Conservation (phyloP, 1,284 basidiomycete genomes). For the Ganoderma lucidum region DNA sequence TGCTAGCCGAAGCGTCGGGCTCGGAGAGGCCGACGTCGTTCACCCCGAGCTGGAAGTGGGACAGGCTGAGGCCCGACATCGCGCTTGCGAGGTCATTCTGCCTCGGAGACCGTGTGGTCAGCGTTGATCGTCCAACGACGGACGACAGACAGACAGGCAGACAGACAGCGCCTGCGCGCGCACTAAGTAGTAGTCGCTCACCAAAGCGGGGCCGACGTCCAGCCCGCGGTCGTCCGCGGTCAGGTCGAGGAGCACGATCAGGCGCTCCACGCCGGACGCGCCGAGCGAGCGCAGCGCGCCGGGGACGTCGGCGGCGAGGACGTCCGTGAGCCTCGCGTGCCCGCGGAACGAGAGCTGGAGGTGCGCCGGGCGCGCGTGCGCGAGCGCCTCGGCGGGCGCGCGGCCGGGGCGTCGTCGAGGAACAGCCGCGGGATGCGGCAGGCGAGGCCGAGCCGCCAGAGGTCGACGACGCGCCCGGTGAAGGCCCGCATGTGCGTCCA, state of each 20-base stretch:
- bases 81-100: background rate
- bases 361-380: background rate
- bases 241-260: background rate
- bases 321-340: background rate
- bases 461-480: conserved; percentile 3
- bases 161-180: too few relatives aligned
- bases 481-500: background rate
- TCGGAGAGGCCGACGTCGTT: background rate
- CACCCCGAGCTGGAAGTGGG: background rate
- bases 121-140: too few relatives aligned
- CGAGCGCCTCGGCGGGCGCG: background rate
- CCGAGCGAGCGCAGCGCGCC: background rate
- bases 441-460: conserved; percentile 2
- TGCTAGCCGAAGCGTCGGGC: background rate
- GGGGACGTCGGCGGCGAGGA: background rate
- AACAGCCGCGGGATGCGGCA: background rate
- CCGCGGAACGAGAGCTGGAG: background rate
- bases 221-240: background rate
- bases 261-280: background rate
- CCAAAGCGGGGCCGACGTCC: background rate
- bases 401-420: background rate
- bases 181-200: too few relatives aligned
- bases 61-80: background rate
- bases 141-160: too few relatives aligned
- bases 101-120: too few relatives aligned